These are phyloP conservation scores for Draba incana DNA, from an alignment of 345 rosid genomes.

Conservation along the genomic window DNA sequence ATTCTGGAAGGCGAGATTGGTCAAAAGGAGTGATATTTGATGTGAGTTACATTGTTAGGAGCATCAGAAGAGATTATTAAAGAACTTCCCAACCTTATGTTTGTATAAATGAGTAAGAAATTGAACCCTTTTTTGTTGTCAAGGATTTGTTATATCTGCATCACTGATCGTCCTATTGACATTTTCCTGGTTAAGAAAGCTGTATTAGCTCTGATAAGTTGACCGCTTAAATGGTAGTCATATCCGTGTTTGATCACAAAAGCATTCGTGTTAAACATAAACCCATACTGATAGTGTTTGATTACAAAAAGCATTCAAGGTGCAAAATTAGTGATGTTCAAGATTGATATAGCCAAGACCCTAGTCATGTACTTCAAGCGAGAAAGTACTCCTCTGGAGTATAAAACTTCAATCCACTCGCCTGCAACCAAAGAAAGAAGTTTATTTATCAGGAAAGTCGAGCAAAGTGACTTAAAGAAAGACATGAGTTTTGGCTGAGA, in stretches of 20 bases:
- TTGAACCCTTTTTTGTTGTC: slow-evolving; percentile 16
- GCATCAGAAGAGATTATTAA: too few relatives aligned
- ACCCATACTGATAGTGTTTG: not conserved
- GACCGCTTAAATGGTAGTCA: slow-evolving; percentile 7
- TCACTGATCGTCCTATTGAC: not conserved
- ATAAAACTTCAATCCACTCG: slow-evolving; percentile 67
- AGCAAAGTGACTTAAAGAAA: not conserved
- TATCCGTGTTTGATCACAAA: too few relatives aligned
- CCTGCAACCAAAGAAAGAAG: slow-evolving; percentile 51
- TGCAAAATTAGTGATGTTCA: slow-evolving; percentile 9
- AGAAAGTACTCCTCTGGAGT: slow-evolving; percentile 78
- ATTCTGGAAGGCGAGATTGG: slow-evolving; percentile 89
- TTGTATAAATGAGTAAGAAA: not conserved
- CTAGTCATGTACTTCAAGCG: slow-evolving; percentile 24
- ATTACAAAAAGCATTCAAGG: not conserved
- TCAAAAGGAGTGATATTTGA: slow-evolving; percentile 43
- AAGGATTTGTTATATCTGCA: slow-evolving; percentile 11
- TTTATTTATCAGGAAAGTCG: slow-evolving; percentile 9
- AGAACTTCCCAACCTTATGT: too few relatives aligned
- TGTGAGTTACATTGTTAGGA: not conserved
- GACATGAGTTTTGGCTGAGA: not conserved
- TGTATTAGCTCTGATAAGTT: slow-evolving; percentile 4
- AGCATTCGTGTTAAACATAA: not conserved
- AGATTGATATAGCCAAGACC: slow-evolving; percentile 10
- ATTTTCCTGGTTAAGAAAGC: not conserved